A percentile compares a stretch with the other conserved stretches of the same genome.
Conservation (phyloP, 2,329 filamentous ascomycete species). For the Aspergillus fumigatus region DNA sequence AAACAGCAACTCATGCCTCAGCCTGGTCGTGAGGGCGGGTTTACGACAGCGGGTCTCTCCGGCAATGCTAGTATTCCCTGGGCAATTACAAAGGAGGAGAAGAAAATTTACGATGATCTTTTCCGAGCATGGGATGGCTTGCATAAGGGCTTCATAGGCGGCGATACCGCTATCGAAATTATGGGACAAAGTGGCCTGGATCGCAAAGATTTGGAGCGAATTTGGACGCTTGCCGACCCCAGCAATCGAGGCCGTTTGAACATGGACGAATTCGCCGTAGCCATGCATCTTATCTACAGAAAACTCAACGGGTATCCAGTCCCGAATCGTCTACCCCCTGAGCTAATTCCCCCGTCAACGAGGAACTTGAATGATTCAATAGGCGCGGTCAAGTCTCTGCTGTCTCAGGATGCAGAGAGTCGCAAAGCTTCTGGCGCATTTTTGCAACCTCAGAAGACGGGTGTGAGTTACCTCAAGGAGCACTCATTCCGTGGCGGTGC, state of each 20-base stretch:
- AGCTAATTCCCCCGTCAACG: conserved; percentile 91
- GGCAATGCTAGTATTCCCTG: conserved; percentile 96
- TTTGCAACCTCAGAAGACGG: conserved; percentile 88
- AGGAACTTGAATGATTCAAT: conserved; percentile 91
- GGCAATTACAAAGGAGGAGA: conserved; percentile 98
- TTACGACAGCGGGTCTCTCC: conserved; percentile 78
- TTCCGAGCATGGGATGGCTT: conserved; percentile 97
- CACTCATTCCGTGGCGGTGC: conserved; percentile 77
- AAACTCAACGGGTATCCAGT: conserved; percentile 95
- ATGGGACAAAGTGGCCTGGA: conserved; percentile 94
- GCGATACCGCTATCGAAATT: conserved; percentile 91
- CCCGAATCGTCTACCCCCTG: conserved; percentile 78
- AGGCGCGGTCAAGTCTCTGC: conserved; percentile 82
- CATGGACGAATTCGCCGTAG: conserved; percentile 94
- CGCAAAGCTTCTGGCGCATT: conserved; percentile 86
- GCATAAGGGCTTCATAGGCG: conserved; percentile 84
- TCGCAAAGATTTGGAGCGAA: conserved; percentile 80
- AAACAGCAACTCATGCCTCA: conserved; percentile 98
- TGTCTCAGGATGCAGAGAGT: conserved; percentile 83
- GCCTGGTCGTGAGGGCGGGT: conserved; percentile 78
- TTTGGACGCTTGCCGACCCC: conserved; percentile 93
- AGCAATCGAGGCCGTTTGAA: conserved; percentile 92
- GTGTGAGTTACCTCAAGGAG: conserved; percentile 95
- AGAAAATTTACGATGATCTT: conserved; percentile 89
- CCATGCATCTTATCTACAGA: conserved; percentile 98